phyloP scores from a whole-genome alignment of 768 basidiomycete genomes.

The Boletus pseudopeckii region DNA sequence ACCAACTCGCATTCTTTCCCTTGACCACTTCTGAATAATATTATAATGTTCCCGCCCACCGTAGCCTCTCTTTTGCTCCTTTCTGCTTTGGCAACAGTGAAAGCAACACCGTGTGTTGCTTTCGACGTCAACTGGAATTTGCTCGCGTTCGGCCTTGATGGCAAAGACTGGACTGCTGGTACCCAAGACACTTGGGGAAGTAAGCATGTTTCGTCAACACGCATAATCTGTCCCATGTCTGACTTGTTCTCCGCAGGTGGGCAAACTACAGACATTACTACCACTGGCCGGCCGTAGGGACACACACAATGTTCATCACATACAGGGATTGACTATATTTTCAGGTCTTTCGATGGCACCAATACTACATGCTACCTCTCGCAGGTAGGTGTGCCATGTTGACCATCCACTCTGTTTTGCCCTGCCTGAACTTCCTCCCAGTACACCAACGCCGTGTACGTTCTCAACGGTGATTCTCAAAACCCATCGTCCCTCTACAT shows the following conservation, averaged over 20 bases:
- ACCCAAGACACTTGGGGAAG: slow-evolving; percentile 66
- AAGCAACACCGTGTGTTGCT: slow-evolving; percentile 59
- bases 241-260: slow-evolving; percentile 17
- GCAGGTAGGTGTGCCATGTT: slow-evolving; percentile 40
- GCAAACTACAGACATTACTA: slow-evolving; percentile 63
- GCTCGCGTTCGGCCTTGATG: slow-evolving; percentile 78
- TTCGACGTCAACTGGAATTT: slow-evolving; percentile 84
- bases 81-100: slow-evolving; percentile 33
- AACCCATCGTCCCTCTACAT: slow-evolving; percentile 74
- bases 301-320: neutral
- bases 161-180: slow-evolving; percentile 82
- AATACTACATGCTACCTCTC: slow-evolving; percentile 73
- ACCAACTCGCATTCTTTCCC: neutral
- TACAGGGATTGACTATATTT: neutral
- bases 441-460: slow-evolving; percentile 85
- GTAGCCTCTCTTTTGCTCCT: slow-evolving; percentile 54
- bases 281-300: slow-evolving; percentile 73
- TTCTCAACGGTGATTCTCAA: slow-evolving; percentile 70
- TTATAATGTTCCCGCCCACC: slow-evolving; percentile 39
- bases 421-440: slow-evolving; percentile 31
- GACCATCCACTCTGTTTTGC: too few relatives aligned
- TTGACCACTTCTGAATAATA: slow-evolving; percentile 1
- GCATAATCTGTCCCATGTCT: neutral
- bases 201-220: slow-evolving; percentile 23
- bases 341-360: slow-evolving; percentile 60